Evolutionary conservation across 495 filamentous ascomycete genomes (phyloP).

Genomic region (Penicillium simplicissimum): DNA sequence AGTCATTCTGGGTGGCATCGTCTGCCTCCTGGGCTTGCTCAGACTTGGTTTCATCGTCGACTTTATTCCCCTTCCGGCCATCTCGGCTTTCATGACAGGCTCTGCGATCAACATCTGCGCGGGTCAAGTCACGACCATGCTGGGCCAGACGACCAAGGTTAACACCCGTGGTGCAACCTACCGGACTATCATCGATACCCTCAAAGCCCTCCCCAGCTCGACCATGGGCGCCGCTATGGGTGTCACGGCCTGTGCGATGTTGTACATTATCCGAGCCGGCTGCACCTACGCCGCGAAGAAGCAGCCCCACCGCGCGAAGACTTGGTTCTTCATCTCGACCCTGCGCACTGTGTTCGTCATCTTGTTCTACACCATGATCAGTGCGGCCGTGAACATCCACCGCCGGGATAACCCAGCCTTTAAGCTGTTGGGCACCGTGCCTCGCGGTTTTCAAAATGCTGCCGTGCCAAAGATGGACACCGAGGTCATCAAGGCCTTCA

Average conservation of each 20-base stretch:
- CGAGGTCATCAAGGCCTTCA: constrained; percentile 61
- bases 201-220: constrained; percentile 70
- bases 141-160: constrained; percentile 75
- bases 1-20: constrained; percentile 78
- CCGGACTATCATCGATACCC: constrained; percentile 78
- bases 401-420: constrained; percentile 54
- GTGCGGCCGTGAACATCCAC: constrained; percentile 74
- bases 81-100: constrained; percentile 97
- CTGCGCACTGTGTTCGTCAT: constrained; percentile 91
- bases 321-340: constrained; percentile 87
- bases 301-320: constrained; percentile 66
- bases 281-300: constrained; percentile 70
- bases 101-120: constrained; percentile 88
- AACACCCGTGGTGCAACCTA: constrained; percentile 80
- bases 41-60: constrained; percentile 92
- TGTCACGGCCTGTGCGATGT: constrained; percentile 74
- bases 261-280: constrained; percentile 75
- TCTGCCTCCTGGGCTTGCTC: constrained; percentile 75
- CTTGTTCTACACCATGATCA: constrained; percentile 89
- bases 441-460: constrained; percentile 78
- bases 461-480: constrained; percentile 71
- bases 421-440: constrained; percentile 72
- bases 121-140: constrained; percentile 83
- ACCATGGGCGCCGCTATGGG: constrained; percentile 87
- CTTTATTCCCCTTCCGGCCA: constrained; percentile 87